Evolutionary conservation across 768 basidiomycete species (phyloP), one percentile per base, ranked within the genome.

Genomic region (Trichaptum fuscoviolaceum): DNA sequence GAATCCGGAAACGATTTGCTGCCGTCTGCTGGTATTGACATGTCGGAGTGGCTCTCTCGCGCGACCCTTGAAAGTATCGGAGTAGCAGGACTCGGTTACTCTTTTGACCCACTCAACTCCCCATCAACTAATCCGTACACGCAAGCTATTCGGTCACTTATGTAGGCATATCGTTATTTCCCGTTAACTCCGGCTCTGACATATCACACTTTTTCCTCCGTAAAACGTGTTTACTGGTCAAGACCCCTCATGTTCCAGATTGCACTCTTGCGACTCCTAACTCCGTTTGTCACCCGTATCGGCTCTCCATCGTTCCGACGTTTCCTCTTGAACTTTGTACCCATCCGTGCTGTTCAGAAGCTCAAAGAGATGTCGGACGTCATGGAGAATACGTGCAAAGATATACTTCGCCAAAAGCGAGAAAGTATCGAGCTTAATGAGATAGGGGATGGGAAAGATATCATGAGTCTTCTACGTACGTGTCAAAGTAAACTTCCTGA

Each of bases 391-490:
- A 42, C 58, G 15, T 42, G 58, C 20, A 62, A 34, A 27, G 24
- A 30, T 26, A 62, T 65, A 35, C 59, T 63, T 2, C 20, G 27
- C 25, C 42, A 65, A 27, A 62, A 67, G 30, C 72, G 69, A 20
- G 60, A 78, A 4, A 72, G 73, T 10, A 72, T 72, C 1, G 69
- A 73, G 62, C 20, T 64, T 63, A 58, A 74, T 64, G 65, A 73
- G 66, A 67, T 75, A 68, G 64, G 70, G 58, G 63, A 76, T 71
- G 76, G 71, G 24, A 85, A 81, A 66, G 84, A 85, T 72, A 80
- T 86, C 36, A 83, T 84, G 65, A 83, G 81, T 67, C 74, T 82
- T 34, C 74, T 86, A 42, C 72, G 84, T 85, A 68, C 70, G 82
- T 35, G 42, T 3, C 42, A 52, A 12, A 52, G 3, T 52, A 20